Conservation (phyloP, 345 rosid species). For the Lagerstroemia speciosa region DNA sequence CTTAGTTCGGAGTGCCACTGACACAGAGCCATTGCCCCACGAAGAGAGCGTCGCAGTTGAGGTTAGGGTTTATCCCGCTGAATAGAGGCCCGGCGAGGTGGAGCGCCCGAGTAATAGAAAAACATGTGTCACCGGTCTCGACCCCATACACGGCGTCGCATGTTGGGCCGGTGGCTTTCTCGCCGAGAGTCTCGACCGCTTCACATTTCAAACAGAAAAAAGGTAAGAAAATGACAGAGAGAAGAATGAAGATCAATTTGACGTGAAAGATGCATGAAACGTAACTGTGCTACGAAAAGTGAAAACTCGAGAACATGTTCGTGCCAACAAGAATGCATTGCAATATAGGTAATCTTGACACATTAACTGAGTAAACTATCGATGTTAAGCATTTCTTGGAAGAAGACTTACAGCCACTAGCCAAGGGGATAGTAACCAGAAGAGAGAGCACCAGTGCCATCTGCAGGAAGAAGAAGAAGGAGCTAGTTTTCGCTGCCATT, state of each 20-base stretch:
- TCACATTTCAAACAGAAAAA: neutral
- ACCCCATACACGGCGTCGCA: neutral
- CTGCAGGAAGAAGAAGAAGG: slow-evolving; percentile 8
- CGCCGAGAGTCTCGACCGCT: neutral
- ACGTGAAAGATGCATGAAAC: neutral
- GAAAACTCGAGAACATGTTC: neutral
- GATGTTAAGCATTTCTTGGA: neutral
- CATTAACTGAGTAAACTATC: neutral
- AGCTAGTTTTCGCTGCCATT: neutral
- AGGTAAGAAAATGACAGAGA: neutral
- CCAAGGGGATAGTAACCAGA: slow-evolving; percentile 12
- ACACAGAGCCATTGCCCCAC: no score
- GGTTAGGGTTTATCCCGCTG: no score
- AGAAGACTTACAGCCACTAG: slow-evolving; percentile 8
- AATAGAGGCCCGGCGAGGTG: no score
- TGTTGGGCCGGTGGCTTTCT: neutral
- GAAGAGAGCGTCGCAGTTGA: no score
- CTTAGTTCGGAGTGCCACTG: no score
- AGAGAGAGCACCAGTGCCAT: slow-evolving; percentile 13
- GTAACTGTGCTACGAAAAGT: neutral
- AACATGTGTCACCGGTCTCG: slow-evolving; percentile 6
- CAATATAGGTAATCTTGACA: neutral
- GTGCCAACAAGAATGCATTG: no score
- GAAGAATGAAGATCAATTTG: neutral
- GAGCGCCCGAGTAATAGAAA: neutral